Base-by-base conservation (phyloP, 2,329 filamentous ascomycete genomes). In the Ceratocystiopsis brevicomis region DNA sequence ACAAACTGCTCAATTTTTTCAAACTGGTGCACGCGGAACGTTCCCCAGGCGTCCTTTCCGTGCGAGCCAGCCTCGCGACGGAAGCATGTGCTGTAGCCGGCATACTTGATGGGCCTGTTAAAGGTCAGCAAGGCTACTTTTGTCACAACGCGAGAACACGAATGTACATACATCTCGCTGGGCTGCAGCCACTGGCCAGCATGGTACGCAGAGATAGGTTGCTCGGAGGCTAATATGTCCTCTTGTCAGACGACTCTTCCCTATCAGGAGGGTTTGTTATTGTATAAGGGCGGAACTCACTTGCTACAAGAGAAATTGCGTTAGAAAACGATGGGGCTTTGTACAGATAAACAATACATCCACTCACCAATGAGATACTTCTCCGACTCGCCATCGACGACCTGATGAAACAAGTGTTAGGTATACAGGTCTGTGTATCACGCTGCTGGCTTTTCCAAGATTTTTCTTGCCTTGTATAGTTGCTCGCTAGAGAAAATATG, bases 1-100 rank as follows among this genome's bases (percentile, higher is more conserved):
- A 60, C 56, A 47, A 66, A 66, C 51, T 66, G 63, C 53, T 66
- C 64, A 13, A 66, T 51, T 47, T 56, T 55, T 38, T 96, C 88
- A 56, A 96, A 98, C 60, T 98, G 88, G 60, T 98, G 90, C 25
- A 96, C 87, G 50, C 90, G 80, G 73, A 95, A 98, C 48, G 96
- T 85, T 45, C 90, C 90, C 90, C 90, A 98, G 1, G 88, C 88
- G 59, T 98, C 51, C 43, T 53, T 56, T 37, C 57, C 81, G 57
- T 90, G 88, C 17, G 83, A 78, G 43, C 90, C 90, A 37, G 90
- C 90, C 60, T 98, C 90, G 63, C 92, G 87, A 53, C 90, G 75
- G 68, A 94, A 98, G 62, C 87, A 95, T 30, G 88, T 94, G 53
- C 79, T 87, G 67, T 88, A 95, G 9, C 90, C 90, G 38, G 85